These are phyloP conservation scores for Alternaria burnsii DNA, from an alignment of 2,329 filamentous ascomycete species.

Conservation along the genomic window DNA sequence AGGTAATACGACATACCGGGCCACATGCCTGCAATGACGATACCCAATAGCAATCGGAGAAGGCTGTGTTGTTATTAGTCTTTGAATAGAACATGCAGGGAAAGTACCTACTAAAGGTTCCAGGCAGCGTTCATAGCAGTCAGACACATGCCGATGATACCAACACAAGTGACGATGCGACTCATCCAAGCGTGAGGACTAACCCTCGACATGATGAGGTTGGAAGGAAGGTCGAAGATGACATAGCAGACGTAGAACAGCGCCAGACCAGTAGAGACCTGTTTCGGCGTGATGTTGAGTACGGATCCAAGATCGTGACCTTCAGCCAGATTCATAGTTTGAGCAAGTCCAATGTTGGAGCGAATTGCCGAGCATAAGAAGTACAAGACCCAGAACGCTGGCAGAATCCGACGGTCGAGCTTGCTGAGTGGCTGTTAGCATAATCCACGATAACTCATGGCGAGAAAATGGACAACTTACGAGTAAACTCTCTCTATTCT, in stretches of 20 bases:
- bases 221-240: constrained; percentile 86
- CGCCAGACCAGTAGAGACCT: constrained; percentile 84
- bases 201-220: constrained; percentile 84
- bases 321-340: constrained; percentile 82
- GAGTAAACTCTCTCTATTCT: constrained; percentile 50
- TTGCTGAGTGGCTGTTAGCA: constrained; percentile 53
- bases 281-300: constrained; percentile 73
- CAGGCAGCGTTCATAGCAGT: constrained; percentile 82
- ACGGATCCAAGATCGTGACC: constrained; percentile 79
- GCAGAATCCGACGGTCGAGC: constrained; percentile 66
- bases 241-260: constrained; percentile 95
- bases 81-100: background rate
- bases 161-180: constrained; percentile 86
- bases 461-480: constrained; percentile 27
- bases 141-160: constrained; percentile 83
- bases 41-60: constrained; percentile 82
- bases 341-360: constrained; percentile 90
- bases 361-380: constrained; percentile 92
- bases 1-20: constrained; percentile 94
- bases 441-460: background rate
- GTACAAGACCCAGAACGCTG: constrained; percentile 89
- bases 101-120: constrained; percentile 75
- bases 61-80: constrained; percentile 55
- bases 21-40: constrained; percentile 94
- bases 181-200: constrained; percentile 92